phyloP scores from a whole-genome alignment of 805 yeast genomes.

The Kuraishia hungarica region DNA sequence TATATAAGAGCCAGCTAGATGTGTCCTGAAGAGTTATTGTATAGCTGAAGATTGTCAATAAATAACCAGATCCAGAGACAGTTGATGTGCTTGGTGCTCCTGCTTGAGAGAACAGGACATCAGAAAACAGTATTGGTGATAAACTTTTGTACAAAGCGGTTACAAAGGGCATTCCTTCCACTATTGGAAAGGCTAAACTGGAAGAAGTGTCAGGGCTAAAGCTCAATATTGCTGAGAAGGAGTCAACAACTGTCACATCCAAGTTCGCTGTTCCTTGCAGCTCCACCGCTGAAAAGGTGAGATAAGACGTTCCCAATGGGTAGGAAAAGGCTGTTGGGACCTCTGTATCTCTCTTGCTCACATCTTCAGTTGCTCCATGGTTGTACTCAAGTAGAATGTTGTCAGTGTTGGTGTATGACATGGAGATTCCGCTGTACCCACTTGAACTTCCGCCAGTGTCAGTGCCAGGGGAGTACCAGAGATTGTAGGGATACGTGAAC shows the following conservation, averaged over 20 bases:
- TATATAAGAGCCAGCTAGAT: slow-evolving; percentile 44
- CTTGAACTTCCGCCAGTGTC: too few species aligned
- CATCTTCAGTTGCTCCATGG: slow-evolving; percentile 15
- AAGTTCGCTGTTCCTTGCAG: slow-evolving; percentile 35
- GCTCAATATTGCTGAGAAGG: slow-evolving; percentile 40
- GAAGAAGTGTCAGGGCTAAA: too few species aligned
- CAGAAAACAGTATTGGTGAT: slow-evolving; percentile 32
- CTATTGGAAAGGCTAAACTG: slow-evolving; percentile 45
- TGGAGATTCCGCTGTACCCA: slow-evolving; percentile 24
- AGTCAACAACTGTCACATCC: slow-evolving; percentile 43
- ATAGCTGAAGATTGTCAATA: too few species aligned
- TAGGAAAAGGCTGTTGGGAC: slow-evolving; percentile 23
- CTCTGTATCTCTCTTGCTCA: neutral
- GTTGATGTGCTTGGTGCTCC: too few species aligned
- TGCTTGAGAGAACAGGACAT: slow-evolving; percentile 17
- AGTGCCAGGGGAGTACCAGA: slow-evolving; percentile 33
- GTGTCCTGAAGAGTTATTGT: slow-evolving; percentile 22
- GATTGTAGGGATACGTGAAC: slow-evolving; percentile 60
- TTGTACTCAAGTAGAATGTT: slow-evolving; percentile 34
- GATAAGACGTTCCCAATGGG: slow-evolving; percentile 45
- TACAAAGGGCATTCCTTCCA: slow-evolving; percentile 53
- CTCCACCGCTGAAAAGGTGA: slow-evolving; percentile 28
- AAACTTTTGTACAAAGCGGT: slow-evolving; percentile 42
- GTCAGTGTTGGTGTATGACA: slow-evolving; percentile 53
- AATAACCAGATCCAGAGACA: too few species aligned